Evolutionary conservation across 495 filamentous ascomycete species (phyloP), one percentile per base, ranked within the genome.

Genomic region (Podospora anserina): DNA sequence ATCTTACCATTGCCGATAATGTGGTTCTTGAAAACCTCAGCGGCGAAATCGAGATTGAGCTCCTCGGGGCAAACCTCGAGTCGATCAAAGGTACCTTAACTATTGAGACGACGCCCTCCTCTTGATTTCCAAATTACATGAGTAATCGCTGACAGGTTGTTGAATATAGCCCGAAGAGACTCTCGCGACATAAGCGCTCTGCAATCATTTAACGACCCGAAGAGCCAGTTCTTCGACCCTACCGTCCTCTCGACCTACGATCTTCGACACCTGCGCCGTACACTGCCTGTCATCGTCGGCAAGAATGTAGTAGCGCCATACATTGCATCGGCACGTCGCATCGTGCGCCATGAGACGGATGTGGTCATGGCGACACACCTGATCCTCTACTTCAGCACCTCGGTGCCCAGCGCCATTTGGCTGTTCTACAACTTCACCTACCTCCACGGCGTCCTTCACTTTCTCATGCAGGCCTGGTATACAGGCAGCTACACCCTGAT

Each of bases 341-440:
- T 77, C n/a, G 75, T 77, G 28, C 75, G 79, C n/a, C 61, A 68
- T 20, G 66, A 71, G 20, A 78, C 76, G 0, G 76, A 78, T 65
- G 65, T 93, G 20, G 86, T 94, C 28, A 90, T 94, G 82, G 71
- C 93, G 28, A 91, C 90, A 2, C 91, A 94, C 78, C 80, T 94
- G 2, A 74, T 93, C 13, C 78, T 92, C 9, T 93, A 93, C 77
- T 83, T 89, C 68, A 78, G 79, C 57, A 91, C 89, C 26, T 87
- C 87, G 15, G 76, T 93, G 1, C 89, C 90, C 5, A 89, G 86
- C 68, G 91, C 89, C 3, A 28, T 88, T 30, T 84, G 81, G 32
- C 81, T 93, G 3, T 93, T 83, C 78, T 82, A 83, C 71, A 71
- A 79, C 66, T 94, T 94, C 76, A 83, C 82, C 39, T 91, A 84